Percentiles rank a stretch among this genome's conserved stretches.
phyloP scores from a whole-genome alignment of 2,329 filamentous ascomycete species.

The Colletotrichum tanaceti region DNA sequence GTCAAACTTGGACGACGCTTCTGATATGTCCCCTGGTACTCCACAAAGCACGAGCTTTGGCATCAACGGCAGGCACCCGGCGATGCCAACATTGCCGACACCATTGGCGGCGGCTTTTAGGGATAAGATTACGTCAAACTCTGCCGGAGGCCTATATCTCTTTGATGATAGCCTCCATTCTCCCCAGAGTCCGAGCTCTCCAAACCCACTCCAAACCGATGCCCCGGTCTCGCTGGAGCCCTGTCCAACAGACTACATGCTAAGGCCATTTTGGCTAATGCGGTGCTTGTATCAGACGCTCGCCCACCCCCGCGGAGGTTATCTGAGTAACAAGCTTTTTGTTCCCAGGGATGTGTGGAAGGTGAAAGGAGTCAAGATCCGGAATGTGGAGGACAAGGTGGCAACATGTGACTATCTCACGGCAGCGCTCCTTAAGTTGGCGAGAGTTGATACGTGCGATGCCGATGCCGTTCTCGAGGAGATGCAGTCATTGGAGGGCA shows the following conservation, averaged over 20 bases:
- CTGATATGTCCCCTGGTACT: conserved; percentile 78
- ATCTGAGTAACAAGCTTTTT: conserved; percentile 91
- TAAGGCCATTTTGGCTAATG: conserved; percentile 99
- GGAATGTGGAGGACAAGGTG: conserved; percentile 92
- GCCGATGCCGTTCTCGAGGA: conserved; percentile 93
- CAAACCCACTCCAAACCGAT: conserved; percentile 70
- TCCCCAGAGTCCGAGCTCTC: conserved; percentile 71
- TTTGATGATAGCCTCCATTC: conserved; percentile 88
- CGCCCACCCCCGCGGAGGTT: conserved; percentile 89
- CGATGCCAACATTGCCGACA: conserved; percentile 74
- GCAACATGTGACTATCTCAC: conserved; percentile 91
- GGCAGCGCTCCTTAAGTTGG: conserved; percentile 85
- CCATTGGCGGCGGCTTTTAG: conserved; percentile 73
- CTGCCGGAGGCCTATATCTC: conserved; percentile 78
- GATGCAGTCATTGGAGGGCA: conserved; percentile 87
- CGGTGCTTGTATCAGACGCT: conserved; percentile 92
- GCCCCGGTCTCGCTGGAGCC: conserved; percentile 86
- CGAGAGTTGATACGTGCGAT: conserved; percentile 86
- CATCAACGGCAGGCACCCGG: conserved; percentile 59
- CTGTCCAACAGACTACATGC: conserved; percentile 86
- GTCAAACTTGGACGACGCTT: conserved; percentile 69
- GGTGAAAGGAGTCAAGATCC: conserved; percentile 93
- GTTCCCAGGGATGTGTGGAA: conserved; percentile 93
- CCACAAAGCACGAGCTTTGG: conserved; percentile 77
- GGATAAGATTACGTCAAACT: conserved; percentile 65